A percentile compares a stretch with the other conserved stretches of the same genome.
These are phyloP conservation scores for Lentinula sp. DNA, from an alignment of 768 basidiomycete species.

Conservation along the genomic window DNA sequence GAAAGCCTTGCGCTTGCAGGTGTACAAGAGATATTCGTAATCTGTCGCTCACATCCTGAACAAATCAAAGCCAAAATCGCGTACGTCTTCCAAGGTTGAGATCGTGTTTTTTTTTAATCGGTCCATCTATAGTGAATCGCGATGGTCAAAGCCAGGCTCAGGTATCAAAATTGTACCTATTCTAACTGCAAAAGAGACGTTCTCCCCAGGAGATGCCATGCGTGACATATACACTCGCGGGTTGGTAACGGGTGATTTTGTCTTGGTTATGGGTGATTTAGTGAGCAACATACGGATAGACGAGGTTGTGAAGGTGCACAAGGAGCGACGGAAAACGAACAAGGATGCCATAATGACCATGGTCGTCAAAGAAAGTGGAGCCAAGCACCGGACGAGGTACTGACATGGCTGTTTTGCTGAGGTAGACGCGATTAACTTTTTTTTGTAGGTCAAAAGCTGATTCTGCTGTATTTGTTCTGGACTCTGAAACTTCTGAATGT, in stretches of 20 bases:
- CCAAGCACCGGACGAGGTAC: conserved; percentile 67
- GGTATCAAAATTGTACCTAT: conserved; percentile 83
- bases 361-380: conserved; percentile 79
- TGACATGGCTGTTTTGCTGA: neutral
- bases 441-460: conserved; percentile 60
- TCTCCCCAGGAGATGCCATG: conserved; percentile 88
- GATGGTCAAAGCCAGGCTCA: conserved; percentile 77
- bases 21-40: conserved; percentile 93
- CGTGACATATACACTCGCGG: conserved; percentile 91
- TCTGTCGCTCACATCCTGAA: conserved; percentile 87
- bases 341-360: conserved; percentile 97
- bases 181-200: conserved; percentile 79
- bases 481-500: conserved; percentile 71
- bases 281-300: conserved; percentile 91
- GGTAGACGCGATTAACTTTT: neutral
- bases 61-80: conserved; percentile 80
- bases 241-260: conserved; percentile 85
- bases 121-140: conserved; percentile 52
- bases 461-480: conserved; percentile 73
- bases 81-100: conserved; percentile 37
- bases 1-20: conserved; percentile 93
- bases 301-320: conserved; percentile 84
- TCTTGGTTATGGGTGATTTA: conserved; percentile 87
- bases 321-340: conserved; percentile 77
- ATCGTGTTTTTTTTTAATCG: conserved; percentile 6